phyloP scores from a whole-genome alignment of 2,329 filamentous ascomycete genomes.

The Chrysoporthe austroafricana region DNA sequence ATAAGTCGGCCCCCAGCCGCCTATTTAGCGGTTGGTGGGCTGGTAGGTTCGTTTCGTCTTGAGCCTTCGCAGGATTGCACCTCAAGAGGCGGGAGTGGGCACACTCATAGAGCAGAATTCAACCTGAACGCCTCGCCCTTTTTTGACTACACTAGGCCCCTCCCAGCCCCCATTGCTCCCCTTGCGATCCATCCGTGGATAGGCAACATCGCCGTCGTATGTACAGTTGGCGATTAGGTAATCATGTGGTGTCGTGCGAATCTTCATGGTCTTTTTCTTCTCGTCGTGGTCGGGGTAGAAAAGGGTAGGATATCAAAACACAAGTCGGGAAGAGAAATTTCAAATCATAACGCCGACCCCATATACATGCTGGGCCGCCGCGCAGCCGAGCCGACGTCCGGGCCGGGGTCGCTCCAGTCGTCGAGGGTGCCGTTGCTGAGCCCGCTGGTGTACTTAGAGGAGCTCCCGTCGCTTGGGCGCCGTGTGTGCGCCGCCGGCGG shows the following conservation, averaged over 20 bases:
- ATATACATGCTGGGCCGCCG: slow-evolving; percentile 15
- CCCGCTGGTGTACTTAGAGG: slow-evolving; percentile 56
- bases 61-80: neutral
- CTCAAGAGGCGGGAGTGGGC: neutral
- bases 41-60: neutral
- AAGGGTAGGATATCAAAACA: slow-evolving; percentile 8
- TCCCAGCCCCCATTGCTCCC: neutral
- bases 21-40: neutral
- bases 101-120: neutral
- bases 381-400: slow-evolving; percentile 52
- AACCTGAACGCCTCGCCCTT: slow-evolving; percentile 8
- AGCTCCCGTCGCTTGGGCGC: slow-evolving; percentile 42
- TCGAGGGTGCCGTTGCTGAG: slow-evolving; percentile 42
- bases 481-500: slow-evolving; percentile 42
- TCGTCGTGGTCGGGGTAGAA: neutral
- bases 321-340: slow-evolving; percentile 8
- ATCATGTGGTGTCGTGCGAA: slow-evolving; percentile 1
- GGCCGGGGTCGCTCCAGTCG: slow-evolving; percentile 58
- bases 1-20: neutral
- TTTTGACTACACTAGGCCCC: neutral
- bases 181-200: neutral
- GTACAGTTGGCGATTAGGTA: slow-evolving; percentile 8
- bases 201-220: neutral
- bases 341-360: slow-evolving; percentile 23
- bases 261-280: neutral